These are phyloP conservation scores for Albatrellus ellisii DNA, from an alignment of 768 basidiomycete genomes.

Conservation along the genomic window DNA sequence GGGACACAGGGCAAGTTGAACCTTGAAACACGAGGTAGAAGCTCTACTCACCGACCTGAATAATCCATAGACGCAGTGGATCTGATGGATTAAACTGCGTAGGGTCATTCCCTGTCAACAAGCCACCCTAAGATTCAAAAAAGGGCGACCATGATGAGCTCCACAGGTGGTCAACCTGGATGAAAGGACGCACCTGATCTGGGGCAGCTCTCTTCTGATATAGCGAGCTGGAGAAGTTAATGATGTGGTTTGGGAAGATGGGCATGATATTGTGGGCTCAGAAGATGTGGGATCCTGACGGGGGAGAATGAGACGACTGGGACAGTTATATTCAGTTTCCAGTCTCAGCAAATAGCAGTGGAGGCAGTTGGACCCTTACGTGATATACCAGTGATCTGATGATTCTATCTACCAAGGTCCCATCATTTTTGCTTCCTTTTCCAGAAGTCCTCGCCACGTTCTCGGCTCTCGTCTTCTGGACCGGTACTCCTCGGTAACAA, in stretches of 20 bases:
- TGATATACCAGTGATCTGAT: too few relatives aligned
- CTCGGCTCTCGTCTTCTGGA: too few relatives aligned
- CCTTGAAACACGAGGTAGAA: not conserved
- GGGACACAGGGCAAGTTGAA: not conserved
- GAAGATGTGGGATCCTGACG: too few relatives aligned
- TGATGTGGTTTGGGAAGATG: constrained; percentile 2
- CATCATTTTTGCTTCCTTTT: too few relatives aligned
- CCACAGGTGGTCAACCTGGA: not conserved
- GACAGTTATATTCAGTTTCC: too few relatives aligned
- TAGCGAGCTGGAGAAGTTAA: not conserved
- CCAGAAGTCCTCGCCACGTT: too few relatives aligned
- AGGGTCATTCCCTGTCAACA: constrained; percentile 68
- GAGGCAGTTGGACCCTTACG: too few relatives aligned
- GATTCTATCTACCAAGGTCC: too few relatives aligned
- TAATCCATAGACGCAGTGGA: constrained; percentile 66
- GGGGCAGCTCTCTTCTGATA: constrained; percentile 6
- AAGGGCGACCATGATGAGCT: not conserved
- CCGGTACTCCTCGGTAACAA: too few relatives aligned
- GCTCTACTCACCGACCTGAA: constrained; percentile 52
- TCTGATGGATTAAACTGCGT: constrained; percentile 47
- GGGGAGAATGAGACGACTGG: too few relatives aligned
- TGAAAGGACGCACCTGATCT: constrained; percentile 8
- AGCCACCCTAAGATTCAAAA: constrained; percentile 65
- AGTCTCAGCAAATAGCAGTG: too few relatives aligned
- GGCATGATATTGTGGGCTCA: too few relatives aligned